Conservation (phyloP, 2,329 filamentous ascomycete species). For the Hypoxylon sp. region DNA sequence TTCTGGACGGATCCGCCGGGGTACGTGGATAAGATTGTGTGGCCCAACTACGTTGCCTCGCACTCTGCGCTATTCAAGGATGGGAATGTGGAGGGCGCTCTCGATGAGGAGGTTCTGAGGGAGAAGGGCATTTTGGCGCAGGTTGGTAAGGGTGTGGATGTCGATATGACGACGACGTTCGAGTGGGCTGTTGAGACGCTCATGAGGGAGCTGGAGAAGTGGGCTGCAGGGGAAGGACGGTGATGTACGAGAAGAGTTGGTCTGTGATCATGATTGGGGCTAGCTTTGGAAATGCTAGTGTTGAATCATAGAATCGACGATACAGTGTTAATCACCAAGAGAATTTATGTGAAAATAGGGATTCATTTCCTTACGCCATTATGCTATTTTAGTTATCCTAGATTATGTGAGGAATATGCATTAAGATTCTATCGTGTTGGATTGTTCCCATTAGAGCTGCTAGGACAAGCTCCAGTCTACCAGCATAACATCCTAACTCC, state of each 20-base stretch:
- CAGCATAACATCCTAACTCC: neutral
- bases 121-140: constrained; percentile 66
- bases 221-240: constrained; percentile 12
- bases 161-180: constrained; percentile 73
- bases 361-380: neutral
- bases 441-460: neutral
- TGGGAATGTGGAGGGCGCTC: constrained; percentile 72
- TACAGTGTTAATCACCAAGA: neutral
- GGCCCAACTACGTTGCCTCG: constrained; percentile 90
- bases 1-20: constrained; percentile 97
- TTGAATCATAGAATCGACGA: neutral
- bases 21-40: constrained; percentile 94
- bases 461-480: neutral
- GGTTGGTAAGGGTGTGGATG: constrained; percentile 61
- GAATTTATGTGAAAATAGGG: neutral
- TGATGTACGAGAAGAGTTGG: constrained; percentile 1
- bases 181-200: constrained; percentile 78
- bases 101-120: constrained; percentile 63
- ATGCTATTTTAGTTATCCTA: neutral
- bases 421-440: neutral
- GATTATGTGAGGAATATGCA: neutral
- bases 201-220: constrained; percentile 62
- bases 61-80: constrained; percentile 85
- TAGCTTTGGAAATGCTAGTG: neutral
- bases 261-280: neutral